Evolutionary conservation across 2,329 filamentous ascomycete species (phyloP).

Genomic region (Colletotrichum endophyticum): DNA sequence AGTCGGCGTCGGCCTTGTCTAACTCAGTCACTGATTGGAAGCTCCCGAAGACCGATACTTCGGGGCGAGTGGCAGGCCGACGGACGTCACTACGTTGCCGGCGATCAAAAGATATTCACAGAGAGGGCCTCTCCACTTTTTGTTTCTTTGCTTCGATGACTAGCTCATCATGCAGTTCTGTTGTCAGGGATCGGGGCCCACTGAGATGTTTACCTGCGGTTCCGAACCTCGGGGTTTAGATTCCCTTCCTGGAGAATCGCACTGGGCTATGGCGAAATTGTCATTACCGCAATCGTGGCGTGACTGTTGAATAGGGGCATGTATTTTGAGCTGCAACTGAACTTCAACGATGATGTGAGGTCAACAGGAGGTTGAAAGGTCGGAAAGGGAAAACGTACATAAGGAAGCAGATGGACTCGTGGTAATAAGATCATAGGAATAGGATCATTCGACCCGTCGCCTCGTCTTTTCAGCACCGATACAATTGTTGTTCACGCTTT

Average conservation of each 20-base stretch:
- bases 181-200: not conserved
- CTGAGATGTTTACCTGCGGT: rapidly evolving
- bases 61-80: not conserved
- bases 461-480: not conserved
- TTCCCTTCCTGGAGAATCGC: not conserved
- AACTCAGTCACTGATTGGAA: not conserved
- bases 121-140: not conserved
- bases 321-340: not conserved
- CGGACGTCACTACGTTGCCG: not conserved
- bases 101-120: not conserved
- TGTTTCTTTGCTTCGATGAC: not conserved
- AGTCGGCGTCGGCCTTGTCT: not conserved
- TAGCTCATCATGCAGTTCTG: not conserved
- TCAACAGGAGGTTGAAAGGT: not conserved
- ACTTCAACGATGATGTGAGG: not conserved
- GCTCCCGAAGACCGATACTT: not conserved
- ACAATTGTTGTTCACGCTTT: not conserved
- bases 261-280: not conserved
- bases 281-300: not conserved
- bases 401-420: not conserved
- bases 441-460: not conserved
- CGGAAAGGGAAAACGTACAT: not conserved
- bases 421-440: not conserved
- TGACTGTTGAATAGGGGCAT: not conserved
- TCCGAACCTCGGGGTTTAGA: not conserved